phyloP scores from a whole-genome alignment of 2,329 filamentous ascomycete genomes.

The Colletotrichum tofieldiae region DNA sequence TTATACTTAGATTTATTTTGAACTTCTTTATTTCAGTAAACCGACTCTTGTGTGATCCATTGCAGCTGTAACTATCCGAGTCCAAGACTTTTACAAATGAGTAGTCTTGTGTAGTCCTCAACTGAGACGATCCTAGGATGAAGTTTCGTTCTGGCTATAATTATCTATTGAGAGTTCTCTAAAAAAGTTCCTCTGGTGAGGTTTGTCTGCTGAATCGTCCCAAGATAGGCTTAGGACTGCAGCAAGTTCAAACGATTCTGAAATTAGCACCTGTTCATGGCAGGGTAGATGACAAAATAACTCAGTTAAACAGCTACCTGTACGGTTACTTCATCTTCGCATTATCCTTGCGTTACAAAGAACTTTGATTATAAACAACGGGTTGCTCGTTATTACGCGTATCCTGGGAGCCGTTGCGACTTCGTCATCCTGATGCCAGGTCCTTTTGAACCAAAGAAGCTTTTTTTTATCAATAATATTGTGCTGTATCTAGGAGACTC shows the following conservation, averaged over 20 bases:
- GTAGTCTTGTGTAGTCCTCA: no score
- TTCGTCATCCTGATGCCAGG: no score
- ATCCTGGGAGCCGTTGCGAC: not conserved
- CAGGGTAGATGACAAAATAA: not conserved
- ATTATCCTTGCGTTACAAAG: not conserved
- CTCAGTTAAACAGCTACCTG: not conserved
- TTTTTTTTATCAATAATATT: not conserved
- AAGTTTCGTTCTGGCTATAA: no score
- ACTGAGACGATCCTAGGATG: no score
- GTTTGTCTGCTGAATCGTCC: not conserved
- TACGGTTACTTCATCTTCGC: not conserved
- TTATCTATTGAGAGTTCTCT: no score
- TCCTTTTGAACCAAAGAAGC: not conserved
- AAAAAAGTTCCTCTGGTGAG: no score
- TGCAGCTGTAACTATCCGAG: no score
- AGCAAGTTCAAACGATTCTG: no score
- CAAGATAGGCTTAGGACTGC: not conserved
- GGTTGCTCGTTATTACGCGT: not conserved
- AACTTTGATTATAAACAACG: fast-evolving
- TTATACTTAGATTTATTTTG: no score
- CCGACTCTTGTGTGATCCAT: no score
- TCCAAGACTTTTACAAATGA: no score
- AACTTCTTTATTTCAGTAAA: no score
- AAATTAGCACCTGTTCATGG: not conserved
- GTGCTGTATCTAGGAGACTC: not conserved